These are phyloP conservation scores for Prunus mongolica DNA, from an alignment of 306 rosid genomes.

Conservation along the genomic window DNA sequence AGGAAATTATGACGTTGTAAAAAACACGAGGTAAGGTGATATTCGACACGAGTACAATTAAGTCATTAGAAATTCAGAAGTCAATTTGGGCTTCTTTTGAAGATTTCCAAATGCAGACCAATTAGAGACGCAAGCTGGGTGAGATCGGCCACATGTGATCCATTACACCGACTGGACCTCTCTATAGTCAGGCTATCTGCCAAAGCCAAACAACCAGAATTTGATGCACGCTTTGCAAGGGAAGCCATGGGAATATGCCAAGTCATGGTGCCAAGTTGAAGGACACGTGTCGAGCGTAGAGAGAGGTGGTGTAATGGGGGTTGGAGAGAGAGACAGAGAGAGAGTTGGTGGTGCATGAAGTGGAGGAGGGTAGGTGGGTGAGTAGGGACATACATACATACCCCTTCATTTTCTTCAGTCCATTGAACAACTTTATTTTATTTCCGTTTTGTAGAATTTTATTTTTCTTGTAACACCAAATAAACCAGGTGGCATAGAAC, in stretches of 20 bases:
- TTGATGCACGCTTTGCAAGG: background rate
- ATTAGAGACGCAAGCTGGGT: background rate
- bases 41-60: too few relatives aligned
- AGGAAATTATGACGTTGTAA: too few relatives aligned
- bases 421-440: background rate
- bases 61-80: too few relatives aligned
- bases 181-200: background rate
- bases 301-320: background rate
- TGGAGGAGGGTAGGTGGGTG: conserved; percentile 34
- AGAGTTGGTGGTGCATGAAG: background rate
- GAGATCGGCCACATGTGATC: background rate
- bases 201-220: background rate
- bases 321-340: background rate
- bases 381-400: background rate
- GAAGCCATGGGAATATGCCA: background rate
- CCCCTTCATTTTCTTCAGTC: background rate
- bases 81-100: background rate
- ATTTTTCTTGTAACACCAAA: background rate
- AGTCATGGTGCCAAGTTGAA: background rate
- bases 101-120: background rate
- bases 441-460: background rate
- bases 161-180: background rate
- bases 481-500: too few relatives aligned
- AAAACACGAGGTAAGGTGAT: too few relatives aligned
- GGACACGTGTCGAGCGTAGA: background rate